A percentile compares a stretch with the other conserved stretches of the same genome.
phyloP scores from a whole-genome alignment of 768 basidiomycete species.

The Chlorophyllum brunneum region DNA sequence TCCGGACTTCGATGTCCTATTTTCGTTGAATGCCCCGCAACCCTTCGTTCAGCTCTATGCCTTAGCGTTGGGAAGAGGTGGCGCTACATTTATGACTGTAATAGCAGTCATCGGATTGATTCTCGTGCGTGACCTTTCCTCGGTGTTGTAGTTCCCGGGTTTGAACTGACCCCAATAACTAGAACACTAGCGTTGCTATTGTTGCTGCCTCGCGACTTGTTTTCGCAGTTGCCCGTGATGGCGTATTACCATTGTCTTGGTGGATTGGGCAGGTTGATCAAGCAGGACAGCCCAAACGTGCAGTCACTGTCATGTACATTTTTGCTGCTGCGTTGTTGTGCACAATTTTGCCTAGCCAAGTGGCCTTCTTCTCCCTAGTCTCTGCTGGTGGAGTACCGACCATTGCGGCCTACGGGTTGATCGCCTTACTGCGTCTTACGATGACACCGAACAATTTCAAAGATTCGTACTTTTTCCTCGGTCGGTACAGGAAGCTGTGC shows the following conservation, averaged over 20 bases:
- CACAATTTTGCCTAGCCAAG: slow-evolving; percentile 84
- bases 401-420: slow-evolving; percentile 84
- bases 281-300: slow-evolving; percentile 75
- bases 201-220: slow-evolving; percentile 87
- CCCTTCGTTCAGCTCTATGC: slow-evolving; percentile 90
- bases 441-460: slow-evolving; percentile 76
- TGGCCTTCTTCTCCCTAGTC: slow-evolving; percentile 88
- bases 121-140: slow-evolving; percentile 45
- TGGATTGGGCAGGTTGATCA: slow-evolving; percentile 80
- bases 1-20: slow-evolving; percentile 72
- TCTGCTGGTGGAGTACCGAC: slow-evolving; percentile 86
- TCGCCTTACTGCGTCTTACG: slow-evolving; percentile 70
- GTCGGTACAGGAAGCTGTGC: slow-evolving; percentile 61
- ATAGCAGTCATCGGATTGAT: slow-evolving; percentile 84
- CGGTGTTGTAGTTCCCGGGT: background rate
- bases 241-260: slow-evolving; percentile 75
- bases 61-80: slow-evolving; percentile 74
- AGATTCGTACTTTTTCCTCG: slow-evolving; percentile 69
- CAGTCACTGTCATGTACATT: slow-evolving; percentile 82
- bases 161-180: slow-evolving; percentile 6
- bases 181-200: slow-evolving; percentile 86
- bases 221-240: slow-evolving; percentile 93
- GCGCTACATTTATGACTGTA: slow-evolving; percentile 83
- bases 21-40: slow-evolving; percentile 77
- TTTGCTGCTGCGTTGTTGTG: slow-evolving; percentile 77